Conservation (phyloP, 108 stramenopile species). For the Conticribra weissflogii region DNA sequence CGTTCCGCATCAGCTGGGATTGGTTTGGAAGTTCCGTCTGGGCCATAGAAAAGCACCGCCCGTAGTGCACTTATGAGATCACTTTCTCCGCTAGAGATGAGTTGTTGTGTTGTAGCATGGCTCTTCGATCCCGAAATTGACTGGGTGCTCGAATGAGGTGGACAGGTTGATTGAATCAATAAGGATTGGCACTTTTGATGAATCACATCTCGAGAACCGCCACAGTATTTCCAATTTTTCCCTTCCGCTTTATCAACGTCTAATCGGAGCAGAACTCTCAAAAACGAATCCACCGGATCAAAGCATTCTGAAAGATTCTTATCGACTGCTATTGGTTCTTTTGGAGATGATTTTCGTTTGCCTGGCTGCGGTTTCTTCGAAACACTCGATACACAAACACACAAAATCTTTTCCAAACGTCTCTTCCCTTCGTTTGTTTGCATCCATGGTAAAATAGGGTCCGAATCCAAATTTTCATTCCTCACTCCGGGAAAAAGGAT, state of each 20-base stretch:
- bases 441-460: slow-evolving; percentile 71
- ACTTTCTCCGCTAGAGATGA: slow-evolving; percentile 20
- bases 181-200: slow-evolving; percentile 27
- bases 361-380: not conserved
- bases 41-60: slow-evolving; percentile 50
- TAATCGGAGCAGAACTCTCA: slow-evolving; percentile 40
- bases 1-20: slow-evolving; percentile 59
- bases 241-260: not conserved
- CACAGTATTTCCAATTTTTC: slow-evolving; percentile 11
- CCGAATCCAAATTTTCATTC: slow-evolving; percentile 58
- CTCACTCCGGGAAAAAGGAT: slow-evolving; percentile 65
- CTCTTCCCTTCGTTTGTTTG: slow-evolving; percentile 53
- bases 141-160: not conserved
- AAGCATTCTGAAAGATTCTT: slow-evolving; percentile 2
- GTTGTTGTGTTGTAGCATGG: not conserved
- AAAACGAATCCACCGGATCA: slow-evolving; percentile 26
- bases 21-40: slow-evolving; percentile 40
- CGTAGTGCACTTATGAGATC: slow-evolving; percentile 46
- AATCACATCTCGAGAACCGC: slow-evolving; percentile 28
- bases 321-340: not conserved
- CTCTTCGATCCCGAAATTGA: slow-evolving; percentile 6
- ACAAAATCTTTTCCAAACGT: slow-evolving; percentile 39
- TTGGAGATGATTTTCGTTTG: not conserved
- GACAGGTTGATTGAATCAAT: slow-evolving; percentile 32
- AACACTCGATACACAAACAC: slow-evolving; percentile 40